phyloP scores from a whole-genome alignment of 2,329 filamentous ascomycete species.

The Phialemonium atrogriseum region DNA sequence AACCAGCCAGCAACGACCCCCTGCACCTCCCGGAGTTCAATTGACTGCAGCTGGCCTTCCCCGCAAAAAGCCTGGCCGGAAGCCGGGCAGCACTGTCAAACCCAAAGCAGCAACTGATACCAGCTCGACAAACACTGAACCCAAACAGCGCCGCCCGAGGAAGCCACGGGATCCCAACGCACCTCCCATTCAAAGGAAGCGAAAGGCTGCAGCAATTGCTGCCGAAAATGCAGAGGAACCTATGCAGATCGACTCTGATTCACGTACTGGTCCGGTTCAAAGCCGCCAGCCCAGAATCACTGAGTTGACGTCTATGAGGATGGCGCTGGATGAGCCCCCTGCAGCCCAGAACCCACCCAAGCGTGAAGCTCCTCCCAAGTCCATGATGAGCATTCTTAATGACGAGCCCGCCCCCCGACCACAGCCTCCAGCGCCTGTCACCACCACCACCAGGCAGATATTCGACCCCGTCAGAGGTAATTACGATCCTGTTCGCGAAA shows the following conservation, averaged over 20 bases:
- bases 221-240: slow-evolving; percentile 23
- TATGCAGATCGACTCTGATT: slow-evolving; percentile 24
- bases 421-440: slow-evolving; percentile 31
- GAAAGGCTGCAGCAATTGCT: slow-evolving; percentile 36
- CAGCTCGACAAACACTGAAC: slow-evolving; percentile 28
- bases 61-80: slow-evolving; percentile 57
- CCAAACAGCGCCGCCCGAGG: slow-evolving; percentile 43
- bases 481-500: slow-evolving; percentile 57
- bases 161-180: slow-evolving; percentile 54
- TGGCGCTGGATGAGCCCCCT: slow-evolving; percentile 20
- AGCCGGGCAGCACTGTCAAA: slow-evolving; percentile 44
- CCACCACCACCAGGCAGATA: slow-evolving; percentile 51
- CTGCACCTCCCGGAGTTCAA: slow-evolving; percentile 30
- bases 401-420: slow-evolving; percentile 40
- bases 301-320: slow-evolving; percentile 29
- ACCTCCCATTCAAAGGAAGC: slow-evolving; percentile 44
- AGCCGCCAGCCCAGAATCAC: slow-evolving; percentile 30
- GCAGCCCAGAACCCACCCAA: slow-evolving; percentile 36
- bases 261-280: slow-evolving; percentile 21
- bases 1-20: slow-evolving; percentile 20
- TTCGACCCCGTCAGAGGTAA: slow-evolving; percentile 87
- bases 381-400: slow-evolving; percentile 50
- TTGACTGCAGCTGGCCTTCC: slow-evolving; percentile 51
- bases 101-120: slow-evolving; percentile 24
- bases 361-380: slow-evolving; percentile 41